These are phyloP conservation scores for Sedum album DNA, from an alignment of 164 flowering plant genomes.

Conservation along the genomic window DNA sequence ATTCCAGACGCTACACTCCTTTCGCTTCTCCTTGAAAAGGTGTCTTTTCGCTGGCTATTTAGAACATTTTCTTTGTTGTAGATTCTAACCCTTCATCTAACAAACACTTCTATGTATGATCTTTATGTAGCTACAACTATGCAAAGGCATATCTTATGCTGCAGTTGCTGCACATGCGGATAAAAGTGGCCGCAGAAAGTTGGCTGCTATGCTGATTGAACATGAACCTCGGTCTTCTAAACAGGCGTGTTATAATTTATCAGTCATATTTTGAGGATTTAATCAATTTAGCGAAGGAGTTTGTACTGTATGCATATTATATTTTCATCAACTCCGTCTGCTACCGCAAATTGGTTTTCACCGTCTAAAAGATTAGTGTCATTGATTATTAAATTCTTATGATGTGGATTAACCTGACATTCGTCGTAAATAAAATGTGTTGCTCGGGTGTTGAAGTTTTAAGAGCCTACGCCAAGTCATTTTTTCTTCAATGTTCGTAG, in stretches of 20 bases:
- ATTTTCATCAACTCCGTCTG: neutral
- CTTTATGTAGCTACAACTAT: constrained; percentile 62
- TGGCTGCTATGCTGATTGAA: constrained; percentile 95
- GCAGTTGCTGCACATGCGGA: constrained; percentile 99
- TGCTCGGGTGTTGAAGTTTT: neutral
- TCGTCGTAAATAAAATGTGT: neutral
- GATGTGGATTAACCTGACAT: neutral
- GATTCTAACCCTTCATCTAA: constrained; percentile 1
- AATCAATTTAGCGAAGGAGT: neutral
- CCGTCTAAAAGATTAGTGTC: neutral
- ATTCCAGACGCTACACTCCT: constrained; percentile 77
- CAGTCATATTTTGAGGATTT: neutral
- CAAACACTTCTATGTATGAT: constrained; percentile 3
- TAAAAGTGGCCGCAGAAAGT: constrained; percentile 70
- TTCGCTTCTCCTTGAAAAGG: constrained; percentile 89
- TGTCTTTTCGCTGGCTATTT: constrained; percentile 15
- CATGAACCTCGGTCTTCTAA: constrained; percentile 93
- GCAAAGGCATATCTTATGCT: constrained; percentile 95
- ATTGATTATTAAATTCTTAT: neutral
- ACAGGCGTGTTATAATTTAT: constrained; percentile 45
- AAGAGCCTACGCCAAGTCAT: neutral
- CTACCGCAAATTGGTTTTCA: neutral
- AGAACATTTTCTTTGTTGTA: constrained; percentile 4
- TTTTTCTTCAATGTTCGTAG: neutral
- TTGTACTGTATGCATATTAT: neutral